These are phyloP conservation scores for Boechera stricta DNA, from an alignment of 345 rosid genomes.

Conservation along the genomic window DNA sequence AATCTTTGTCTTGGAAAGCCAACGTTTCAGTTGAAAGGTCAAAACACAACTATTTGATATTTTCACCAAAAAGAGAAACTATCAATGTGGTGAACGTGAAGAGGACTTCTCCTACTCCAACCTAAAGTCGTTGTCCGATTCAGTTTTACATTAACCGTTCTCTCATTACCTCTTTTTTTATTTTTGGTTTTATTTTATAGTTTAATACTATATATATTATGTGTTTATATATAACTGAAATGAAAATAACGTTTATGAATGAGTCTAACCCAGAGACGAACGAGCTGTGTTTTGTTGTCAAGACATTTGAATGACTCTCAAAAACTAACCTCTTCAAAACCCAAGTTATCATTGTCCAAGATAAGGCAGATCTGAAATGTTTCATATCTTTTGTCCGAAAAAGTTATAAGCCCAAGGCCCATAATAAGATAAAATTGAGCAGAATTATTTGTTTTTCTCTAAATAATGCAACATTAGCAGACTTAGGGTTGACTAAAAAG, in stretches of 20 bases:
- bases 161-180: constrained; percentile 8
- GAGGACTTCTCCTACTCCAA: constrained; percentile 36
- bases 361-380: not conserved
- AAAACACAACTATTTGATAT: constrained; percentile 9
- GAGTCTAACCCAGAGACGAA: constrained; percentile 36
- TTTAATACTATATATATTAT: not conserved
- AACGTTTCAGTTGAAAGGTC: constrained; percentile 32
- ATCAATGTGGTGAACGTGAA: constrained; percentile 43
- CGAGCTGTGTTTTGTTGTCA: constrained; percentile 21
- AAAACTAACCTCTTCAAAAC: not conserved
- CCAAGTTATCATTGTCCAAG: not conserved
- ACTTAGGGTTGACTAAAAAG: not conserved
- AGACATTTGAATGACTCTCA: not conserved
- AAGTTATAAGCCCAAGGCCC: constrained; percentile 12
- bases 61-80: constrained; percentile 32
- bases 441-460: no score
- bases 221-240: constrained; percentile 5
- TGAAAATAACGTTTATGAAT: constrained; percentile 12
- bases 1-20: constrained; percentile 30
- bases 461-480: not conserved
- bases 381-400: not conserved
- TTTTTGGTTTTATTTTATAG: not conserved
- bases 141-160: constrained; percentile 42
- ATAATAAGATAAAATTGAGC: not conserved
- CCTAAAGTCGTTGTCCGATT: constrained; percentile 36